Base-by-base conservation (phyloP, 2,329 filamentous ascomycete genomes). In the Hymenoscyphus fructigenus region DNA sequence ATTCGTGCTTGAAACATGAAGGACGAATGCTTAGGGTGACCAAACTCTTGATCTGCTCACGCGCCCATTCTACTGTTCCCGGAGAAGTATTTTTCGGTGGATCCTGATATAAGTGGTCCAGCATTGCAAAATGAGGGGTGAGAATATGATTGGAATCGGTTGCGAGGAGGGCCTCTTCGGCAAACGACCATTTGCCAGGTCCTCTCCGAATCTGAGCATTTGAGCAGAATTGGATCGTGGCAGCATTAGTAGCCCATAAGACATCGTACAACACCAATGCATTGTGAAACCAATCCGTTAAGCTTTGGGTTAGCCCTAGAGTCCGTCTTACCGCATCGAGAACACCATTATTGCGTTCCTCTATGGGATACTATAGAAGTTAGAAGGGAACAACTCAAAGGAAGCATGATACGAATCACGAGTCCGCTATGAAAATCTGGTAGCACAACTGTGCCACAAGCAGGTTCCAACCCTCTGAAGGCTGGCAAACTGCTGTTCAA, bases 211-310 rank as follows among this genome's bases (percentile, higher is more conserved):
- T 32, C 57, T 60, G 60, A 50, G 55, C 55, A 36, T 62, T 60
- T 44, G 59, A 60, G 32, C 63, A 65, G 28, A 65, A 44, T 53
- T 65, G 63, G 17, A 62, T 60, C 12, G 57, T 55, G 9, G 63
- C 63, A 15, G 17, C 63, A n/a, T 41, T 44, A 3, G 47, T 57
- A 34, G 23, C 57, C 63, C 63, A 65, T 5, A 50, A 62, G 17
- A 57, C 59, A 62, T 65, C 63, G 47, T 62, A 65, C 17, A 65
- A 57, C n/a, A 62, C 60, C 38, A 65, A 53, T 26, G 63, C 41
- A 56, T 60, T 55, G 41, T 62, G 59, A 23, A 65, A 59, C 63
- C 63, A 65, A 20, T 65, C 63, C 32, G 60, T 57, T 32, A 60
- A 62, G n/a, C 34, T 62, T 60, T 34, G 58, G 20, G 47, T 62